Evolutionary conservation across 2,329 filamentous ascomycete species (phyloP).

Genomic region (Paraphoma sp.): DNA sequence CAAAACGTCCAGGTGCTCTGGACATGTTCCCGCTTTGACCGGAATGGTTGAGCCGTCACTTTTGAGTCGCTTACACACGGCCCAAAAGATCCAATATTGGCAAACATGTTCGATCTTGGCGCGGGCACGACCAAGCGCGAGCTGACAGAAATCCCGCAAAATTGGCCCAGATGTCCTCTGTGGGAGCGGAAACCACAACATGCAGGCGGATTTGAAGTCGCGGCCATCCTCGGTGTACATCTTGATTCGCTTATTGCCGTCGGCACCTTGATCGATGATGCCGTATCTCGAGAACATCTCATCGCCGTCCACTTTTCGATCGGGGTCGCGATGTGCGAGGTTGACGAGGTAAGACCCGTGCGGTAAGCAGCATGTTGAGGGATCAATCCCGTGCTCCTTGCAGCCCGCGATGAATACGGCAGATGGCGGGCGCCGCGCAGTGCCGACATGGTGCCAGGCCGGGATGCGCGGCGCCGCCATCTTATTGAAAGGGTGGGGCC

Average conservation of each 20-base stretch:
- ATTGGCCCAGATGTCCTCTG: too few species aligned
- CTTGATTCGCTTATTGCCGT: conserved; percentile 86
- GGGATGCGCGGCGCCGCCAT: too few species aligned
- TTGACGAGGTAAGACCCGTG: conserved; percentile 98
- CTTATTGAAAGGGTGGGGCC: too few species aligned
- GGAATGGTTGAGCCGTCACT: too few species aligned
- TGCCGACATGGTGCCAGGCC: neutral
- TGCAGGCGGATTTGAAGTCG: conserved; percentile 69
- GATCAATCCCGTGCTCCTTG: conserved; percentile 73
- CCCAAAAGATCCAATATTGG: too few species aligned
- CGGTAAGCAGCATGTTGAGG: conserved; percentile 78
- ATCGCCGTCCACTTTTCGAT: conserved; percentile 68
- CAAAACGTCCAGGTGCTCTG: too few species aligned
- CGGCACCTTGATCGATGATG: conserved; percentile 93
- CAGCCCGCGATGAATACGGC: conserved; percentile 71
- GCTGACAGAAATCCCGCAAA: too few species aligned
- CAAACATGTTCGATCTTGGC: too few species aligned
- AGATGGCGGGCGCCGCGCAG: neutral
- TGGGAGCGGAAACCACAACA: too few species aligned
- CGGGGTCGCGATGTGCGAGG: conserved; percentile 80
- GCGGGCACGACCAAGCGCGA: too few species aligned
- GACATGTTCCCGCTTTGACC: too few species aligned
- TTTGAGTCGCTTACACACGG: too few species aligned
- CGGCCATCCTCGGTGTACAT: conserved; percentile 84
- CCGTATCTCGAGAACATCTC: conserved; percentile 88